Evolutionary conservation across 495 filamentous ascomycete species (phyloP), one percentile per base, ranked within the genome.

Genomic region (Penicillium flavigenum): DNA sequence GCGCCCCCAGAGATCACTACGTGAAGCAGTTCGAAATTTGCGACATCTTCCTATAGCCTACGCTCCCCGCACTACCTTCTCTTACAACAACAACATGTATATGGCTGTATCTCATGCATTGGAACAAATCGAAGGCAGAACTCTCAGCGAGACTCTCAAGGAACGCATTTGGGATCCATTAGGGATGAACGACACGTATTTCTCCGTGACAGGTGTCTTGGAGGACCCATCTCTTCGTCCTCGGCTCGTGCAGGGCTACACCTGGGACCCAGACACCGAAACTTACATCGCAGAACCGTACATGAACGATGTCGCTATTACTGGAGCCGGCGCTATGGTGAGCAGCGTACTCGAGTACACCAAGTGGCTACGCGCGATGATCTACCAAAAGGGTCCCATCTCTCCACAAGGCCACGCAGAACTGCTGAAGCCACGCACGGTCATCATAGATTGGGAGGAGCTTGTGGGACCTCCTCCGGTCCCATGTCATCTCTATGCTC

Each of bases 1-100:
- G 36, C 31, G 39, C 20, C 55, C 38, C 11, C 20, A 36, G 16
- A 65, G 51, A 54, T 70, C 60, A 12, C 47, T 67, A 4, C 66
- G 53, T 29, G 68, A 66, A 7, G 59, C 74, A 3, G 72, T 75
- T 8, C 64, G 79, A 7, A 67, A 51, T n/a, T 45, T 84, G 46
- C 63, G 80, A 4, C 55, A 80, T 62, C 58, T 83, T 24, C 75
- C 72, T 2, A 50, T 77, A 38, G 75, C 62, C 0, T 61, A 68
- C 16, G 69, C 72, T 50, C 69, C 74, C 6, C 67, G 82, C 1
- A 71, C 65, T 7, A 62, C 16, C 22, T 83, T 62, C 47, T 73
- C 76, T 39, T 86, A 85, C 57, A 79, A 73, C 66, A 84, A 84
- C 47, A 56, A 76, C 45, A 81, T 83, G 78, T 86, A 65, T 57